phyloP scores from a whole-genome alignment of 202 grass and related monocot species.

The Bolboschoenoplectus hybrid region DNA sequence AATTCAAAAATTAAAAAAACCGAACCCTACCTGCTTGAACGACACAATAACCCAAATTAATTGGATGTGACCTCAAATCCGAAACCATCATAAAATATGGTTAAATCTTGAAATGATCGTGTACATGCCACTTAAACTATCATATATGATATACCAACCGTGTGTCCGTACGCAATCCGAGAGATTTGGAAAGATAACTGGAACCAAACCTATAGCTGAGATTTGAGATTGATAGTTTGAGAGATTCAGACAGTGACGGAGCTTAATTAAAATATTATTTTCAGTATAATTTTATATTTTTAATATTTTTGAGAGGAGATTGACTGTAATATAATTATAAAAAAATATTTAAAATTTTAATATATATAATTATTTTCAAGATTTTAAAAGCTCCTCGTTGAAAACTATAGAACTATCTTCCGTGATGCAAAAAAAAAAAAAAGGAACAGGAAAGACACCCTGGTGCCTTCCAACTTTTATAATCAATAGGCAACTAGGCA shows the following conservation, averaged over 20 bases:
- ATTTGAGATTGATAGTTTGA: background rate
- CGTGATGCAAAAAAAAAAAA: background rate
- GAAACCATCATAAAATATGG: background rate
- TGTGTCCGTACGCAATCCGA: background rate
- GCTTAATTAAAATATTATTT: too few species aligned
- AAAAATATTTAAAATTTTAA: too few species aligned
- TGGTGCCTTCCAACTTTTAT: background rate
- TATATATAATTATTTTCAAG: too few species aligned
- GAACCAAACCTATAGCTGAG: background rate
- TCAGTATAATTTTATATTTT: too few species aligned
- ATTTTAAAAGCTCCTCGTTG: too few species aligned
- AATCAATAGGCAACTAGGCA: background rate
- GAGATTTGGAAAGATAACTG: background rate
- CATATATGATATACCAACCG: background rate
- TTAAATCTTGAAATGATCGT: background rate
- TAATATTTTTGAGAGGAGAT: too few species aligned
- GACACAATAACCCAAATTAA: background rate
- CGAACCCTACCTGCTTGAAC: background rate
- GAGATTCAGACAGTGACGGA: too few species aligned
- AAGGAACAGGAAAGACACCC: background rate
- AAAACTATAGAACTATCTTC: too few species aligned
- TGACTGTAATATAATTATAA: too few species aligned
- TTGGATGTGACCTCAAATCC: background rate
- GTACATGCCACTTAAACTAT: background rate
- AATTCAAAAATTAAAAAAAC: background rate